These are phyloP conservation scores for Antitrichia curtipendula DNA, from an alignment of 225 moss, liverwort and hornwort genomes.

Conservation along the genomic window DNA sequence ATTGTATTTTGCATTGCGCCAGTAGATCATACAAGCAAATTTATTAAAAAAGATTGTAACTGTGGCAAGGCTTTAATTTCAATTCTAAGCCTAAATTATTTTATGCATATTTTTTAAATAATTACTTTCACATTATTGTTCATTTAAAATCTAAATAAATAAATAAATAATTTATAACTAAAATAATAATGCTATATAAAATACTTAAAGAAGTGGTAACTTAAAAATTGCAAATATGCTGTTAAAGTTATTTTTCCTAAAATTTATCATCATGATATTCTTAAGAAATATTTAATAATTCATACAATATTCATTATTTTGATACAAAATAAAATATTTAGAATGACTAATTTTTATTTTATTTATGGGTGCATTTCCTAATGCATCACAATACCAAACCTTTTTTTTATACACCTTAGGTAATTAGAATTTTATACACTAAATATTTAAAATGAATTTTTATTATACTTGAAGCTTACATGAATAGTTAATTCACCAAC, in stretches of 20 bases:
- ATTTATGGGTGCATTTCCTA: neutral
- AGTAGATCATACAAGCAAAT: neutral
- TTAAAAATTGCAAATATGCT: neutral
- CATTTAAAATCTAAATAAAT: neutral
- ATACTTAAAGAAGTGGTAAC: no score
- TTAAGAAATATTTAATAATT: neutral
- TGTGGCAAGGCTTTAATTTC: neutral
- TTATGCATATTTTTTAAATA: neutral
- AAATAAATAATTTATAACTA: neutral
- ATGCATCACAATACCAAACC: fast-evolving
- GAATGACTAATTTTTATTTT: neutral
- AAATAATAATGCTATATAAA: neutral
- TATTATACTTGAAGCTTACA: neutral
- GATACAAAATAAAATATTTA: neutral
- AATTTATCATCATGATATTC: no score
- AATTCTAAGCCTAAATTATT: neutral
- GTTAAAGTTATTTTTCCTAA: neutral
- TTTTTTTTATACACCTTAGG: no score
- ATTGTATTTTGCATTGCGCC: fast-evolving
- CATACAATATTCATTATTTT: neutral
- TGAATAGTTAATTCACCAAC: conserved; percentile 56
- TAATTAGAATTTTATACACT: no score
- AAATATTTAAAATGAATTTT: no score
- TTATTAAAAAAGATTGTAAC: no score
- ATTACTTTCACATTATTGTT: neutral